Conservation (phyloP, 805 yeast species). For the Dipodascopsis uninucleata region DNA sequence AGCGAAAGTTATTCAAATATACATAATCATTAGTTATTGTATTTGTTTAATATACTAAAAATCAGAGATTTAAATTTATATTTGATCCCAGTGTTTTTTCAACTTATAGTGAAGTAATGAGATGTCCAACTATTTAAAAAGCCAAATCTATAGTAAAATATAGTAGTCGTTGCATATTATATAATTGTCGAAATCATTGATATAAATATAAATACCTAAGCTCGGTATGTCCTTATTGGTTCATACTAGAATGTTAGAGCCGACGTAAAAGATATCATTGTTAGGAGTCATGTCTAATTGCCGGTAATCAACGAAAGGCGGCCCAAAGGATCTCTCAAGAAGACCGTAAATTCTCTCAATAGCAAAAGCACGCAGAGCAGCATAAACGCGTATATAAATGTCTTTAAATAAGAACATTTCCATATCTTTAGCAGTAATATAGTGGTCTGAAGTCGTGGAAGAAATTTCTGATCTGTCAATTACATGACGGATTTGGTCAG, state of each 20-base stretch:
- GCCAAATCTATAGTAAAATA: no score
- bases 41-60: no score
- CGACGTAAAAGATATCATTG: neutral
- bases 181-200: no score
- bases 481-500: neutral
- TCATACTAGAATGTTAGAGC: neutral
- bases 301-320: neutral
- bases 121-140: no score
- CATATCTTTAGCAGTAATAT: neutral
- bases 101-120: no score
- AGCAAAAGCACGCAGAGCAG: slow-evolving; percentile 1
- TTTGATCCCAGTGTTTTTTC: no score
- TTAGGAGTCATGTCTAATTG: neutral
- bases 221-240: no score
- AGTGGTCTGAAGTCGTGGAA: neutral
- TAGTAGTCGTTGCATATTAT: no score
- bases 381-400: neutral
- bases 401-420: neutral
- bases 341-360: slow-evolving; percentile 16
- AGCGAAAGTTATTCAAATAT: no score
- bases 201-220: no score
- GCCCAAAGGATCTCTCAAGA: slow-evolving; percentile 5
- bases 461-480: neutral
- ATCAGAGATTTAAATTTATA: no score
- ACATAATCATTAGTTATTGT: no score